These are phyloP conservation scores for Mycena olivaceomarginata DNA, from an alignment of 768 basidiomycete species.

Conservation along the genomic window DNA sequence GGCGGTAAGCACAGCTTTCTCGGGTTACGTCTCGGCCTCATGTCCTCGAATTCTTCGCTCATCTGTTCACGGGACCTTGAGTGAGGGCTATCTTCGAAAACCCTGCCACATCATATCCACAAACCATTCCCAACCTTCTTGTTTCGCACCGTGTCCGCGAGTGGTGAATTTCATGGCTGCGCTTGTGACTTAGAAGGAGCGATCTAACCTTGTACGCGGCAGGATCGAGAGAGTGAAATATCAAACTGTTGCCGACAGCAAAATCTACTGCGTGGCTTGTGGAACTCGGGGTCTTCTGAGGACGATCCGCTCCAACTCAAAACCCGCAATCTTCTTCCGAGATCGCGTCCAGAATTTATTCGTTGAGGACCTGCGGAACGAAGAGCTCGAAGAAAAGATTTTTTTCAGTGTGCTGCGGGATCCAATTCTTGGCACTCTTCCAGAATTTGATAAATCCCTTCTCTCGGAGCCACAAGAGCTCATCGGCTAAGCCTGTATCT, in stretches of 20 bases:
- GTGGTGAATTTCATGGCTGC: not conserved
- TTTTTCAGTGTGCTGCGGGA: not conserved
- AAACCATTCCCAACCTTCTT: not conserved
- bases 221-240: not conserved
- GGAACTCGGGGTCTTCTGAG: not conserved
- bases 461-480: not conserved
- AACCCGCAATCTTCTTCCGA: not conserved
- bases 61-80: constrained; percentile 16
- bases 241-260: not conserved
- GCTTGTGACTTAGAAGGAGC: not conserved
- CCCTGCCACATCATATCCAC: not conserved
- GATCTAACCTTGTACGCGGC: not conserved
- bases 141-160: constrained; percentile 15
- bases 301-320: not conserved
- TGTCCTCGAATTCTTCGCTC: not conserved
- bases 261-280: not conserved
- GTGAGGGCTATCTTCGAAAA: constrained; percentile 10
- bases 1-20: not conserved
- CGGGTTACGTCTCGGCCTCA: not conserved
- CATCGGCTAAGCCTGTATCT: not conserved
- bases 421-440: not conserved
- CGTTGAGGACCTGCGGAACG: not conserved
- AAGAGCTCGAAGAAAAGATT: not conserved
- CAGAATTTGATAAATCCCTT: not conserved
- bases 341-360: constrained; percentile 6